phyloP scores from a whole-genome alignment of 2,329 filamentous ascomycete genomes.

The Phialophora expanda region DNA sequence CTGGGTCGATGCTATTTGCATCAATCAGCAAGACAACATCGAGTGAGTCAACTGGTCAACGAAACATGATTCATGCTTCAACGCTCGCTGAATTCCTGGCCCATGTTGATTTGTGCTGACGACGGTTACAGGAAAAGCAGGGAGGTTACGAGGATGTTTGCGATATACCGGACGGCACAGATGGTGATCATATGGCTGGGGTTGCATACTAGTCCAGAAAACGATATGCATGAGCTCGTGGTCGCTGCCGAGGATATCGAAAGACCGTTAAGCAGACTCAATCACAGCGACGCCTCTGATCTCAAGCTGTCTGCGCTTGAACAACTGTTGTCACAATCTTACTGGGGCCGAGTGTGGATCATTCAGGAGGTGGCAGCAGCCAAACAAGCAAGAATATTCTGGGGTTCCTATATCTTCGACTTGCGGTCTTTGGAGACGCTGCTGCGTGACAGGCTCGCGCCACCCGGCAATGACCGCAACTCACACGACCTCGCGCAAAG shows the following conservation, averaged over 20 bases:
- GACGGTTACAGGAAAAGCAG: conserved; percentile 14
- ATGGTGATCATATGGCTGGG: conserved; percentile 39
- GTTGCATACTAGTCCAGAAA: conserved; percentile 18
- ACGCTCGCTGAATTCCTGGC: background rate
- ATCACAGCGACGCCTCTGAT: background rate
- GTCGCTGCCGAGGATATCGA: conserved; percentile 13
- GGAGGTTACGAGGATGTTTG: conserved; percentile 31
- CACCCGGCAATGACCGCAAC: background rate
- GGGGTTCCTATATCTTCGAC: conserved; percentile 30
- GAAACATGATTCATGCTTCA: background rate
- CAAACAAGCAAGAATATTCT: conserved; percentile 21
- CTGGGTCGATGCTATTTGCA: conserved; percentile 34
- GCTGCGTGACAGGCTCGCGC: conserved; percentile 11
- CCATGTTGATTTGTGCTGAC: background rate
- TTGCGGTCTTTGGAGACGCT: conserved; percentile 24
- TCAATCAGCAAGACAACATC: conserved; percentile 27
- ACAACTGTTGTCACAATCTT: conserved; percentile 34
- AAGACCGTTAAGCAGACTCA: conserved; percentile 9
- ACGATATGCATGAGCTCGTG: conserved; percentile 25
- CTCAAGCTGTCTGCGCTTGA: conserved; percentile 20
- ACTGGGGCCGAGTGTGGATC: conserved; percentile 39
- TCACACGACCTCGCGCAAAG: conserved; percentile 15
- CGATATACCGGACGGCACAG: conserved; percentile 33
- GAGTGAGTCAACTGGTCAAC: conserved; percentile 8
- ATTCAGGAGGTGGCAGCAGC: conserved; percentile 38